These are phyloP conservation scores for Hylodesmum podocarpum DNA, from an alignment of 306 rosid species.

Conservation along the genomic window DNA sequence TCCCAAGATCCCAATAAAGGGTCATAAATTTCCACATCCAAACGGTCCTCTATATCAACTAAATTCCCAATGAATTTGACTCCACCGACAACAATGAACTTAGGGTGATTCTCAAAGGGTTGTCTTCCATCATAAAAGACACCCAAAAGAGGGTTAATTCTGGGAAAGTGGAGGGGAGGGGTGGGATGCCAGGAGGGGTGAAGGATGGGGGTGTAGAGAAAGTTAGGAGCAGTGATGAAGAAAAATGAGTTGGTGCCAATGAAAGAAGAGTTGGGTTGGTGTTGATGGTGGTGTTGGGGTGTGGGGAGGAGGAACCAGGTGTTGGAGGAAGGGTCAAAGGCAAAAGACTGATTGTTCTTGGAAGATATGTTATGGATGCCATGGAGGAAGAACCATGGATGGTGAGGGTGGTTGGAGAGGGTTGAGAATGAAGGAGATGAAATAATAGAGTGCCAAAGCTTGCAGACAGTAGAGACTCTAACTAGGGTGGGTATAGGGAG, in stretches of 20 bases:
- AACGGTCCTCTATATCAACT: slow-evolving; percentile 78
- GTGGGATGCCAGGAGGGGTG: slow-evolving; percentile 48
- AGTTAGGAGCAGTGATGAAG: slow-evolving; percentile 65
- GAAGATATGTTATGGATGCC: slow-evolving; percentile 82
- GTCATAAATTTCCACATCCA: slow-evolving; percentile 68
- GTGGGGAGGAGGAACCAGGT: slow-evolving; percentile 69
- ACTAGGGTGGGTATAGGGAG: slow-evolving; percentile 65
- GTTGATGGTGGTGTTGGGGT: slow-evolving; percentile 9
- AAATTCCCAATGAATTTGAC: slow-evolving; percentile 76
- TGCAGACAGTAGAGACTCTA: slow-evolving; percentile 67
- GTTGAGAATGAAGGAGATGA: slow-evolving; percentile 49
- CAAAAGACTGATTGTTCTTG: slow-evolving; percentile 74
- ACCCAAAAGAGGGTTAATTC: slow-evolving; percentile 76
- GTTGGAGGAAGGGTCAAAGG: slow-evolving; percentile 71
- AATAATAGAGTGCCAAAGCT: slow-evolving; percentile 62
- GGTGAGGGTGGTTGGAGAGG: not conserved
- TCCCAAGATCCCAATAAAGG: slow-evolving; percentile 55
- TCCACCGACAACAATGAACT: slow-evolving; percentile 71
- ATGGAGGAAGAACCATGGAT: slow-evolving; percentile 80
- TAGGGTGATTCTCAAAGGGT: not conserved
- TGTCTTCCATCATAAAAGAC: slow-evolving; percentile 35
- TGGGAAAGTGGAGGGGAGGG: slow-evolving; percentile 64
- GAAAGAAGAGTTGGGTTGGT: slow-evolving; percentile 52
- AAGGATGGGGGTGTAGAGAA: slow-evolving; percentile 54
- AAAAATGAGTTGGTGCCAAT: slow-evolving; percentile 59